A percentile compares a stretch with the other conserved stretches of the same genome.
Conservation (phyloP, 306 rosid species). For the Vigna trinervia region DNA sequence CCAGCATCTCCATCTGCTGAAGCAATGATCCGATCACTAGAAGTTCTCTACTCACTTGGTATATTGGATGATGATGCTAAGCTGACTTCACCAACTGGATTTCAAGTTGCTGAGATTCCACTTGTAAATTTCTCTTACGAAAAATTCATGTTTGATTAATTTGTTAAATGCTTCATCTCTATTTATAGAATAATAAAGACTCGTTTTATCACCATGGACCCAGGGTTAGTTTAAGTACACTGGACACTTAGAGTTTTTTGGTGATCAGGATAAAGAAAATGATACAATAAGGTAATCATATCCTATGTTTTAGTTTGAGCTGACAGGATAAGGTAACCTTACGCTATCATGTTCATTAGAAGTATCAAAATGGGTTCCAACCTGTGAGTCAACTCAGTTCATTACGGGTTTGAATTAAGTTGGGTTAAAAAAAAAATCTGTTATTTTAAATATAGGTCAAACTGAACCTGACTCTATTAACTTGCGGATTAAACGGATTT, state of each 20-base stretch:
- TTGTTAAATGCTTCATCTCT: conserved; percentile 33
- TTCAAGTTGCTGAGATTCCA: conserved; percentile 97
- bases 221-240: conserved; percentile 21
- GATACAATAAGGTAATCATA: background rate
- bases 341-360: background rate
- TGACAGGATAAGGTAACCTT: background rate
- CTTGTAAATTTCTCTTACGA: conserved; percentile 61
- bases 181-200: conserved; percentile 15
- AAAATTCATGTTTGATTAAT: conserved; percentile 40
- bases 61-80: conserved; percentile 91
- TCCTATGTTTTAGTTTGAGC: background rate
- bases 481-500: too few species aligned
- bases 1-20: conserved; percentile 96
- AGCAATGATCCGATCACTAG: conserved; percentile 94
- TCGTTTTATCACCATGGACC: conserved; percentile 27
- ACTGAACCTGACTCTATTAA: too few species aligned
- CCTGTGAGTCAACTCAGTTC: too few species aligned
- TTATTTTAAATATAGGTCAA: too few species aligned
- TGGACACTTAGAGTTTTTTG: background rate
- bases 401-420: too few species aligned
- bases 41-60: conserved; percentile 91
- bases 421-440: too few species aligned
- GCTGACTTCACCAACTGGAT: conserved; percentile 94
- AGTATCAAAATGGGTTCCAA: too few species aligned
- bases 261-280: background rate